Evolutionary conservation across 2,329 filamentous ascomycete species (phyloP).

Genomic region (Fusarium bulbicola): DNA sequence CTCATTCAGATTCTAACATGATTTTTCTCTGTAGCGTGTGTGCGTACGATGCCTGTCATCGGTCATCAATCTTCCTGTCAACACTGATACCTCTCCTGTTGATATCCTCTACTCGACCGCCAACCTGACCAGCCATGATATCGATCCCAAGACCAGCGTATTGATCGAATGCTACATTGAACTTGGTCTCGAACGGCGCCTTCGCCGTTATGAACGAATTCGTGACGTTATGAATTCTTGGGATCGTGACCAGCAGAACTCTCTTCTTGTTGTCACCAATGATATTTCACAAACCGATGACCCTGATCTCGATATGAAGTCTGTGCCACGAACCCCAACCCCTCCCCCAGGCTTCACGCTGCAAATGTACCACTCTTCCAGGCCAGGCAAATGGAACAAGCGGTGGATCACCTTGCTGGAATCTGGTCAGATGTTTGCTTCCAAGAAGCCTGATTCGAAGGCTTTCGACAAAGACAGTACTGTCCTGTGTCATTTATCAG

Average conservation of each 20-base stretch:
- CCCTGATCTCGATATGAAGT: slow-evolving; percentile 70
- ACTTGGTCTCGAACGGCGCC: slow-evolving; percentile 80
- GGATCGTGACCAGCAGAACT: slow-evolving; percentile 83
- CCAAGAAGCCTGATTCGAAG: slow-evolving; percentile 74
- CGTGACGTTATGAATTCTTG: slow-evolving; percentile 92
- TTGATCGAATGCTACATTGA: slow-evolving; percentile 79
- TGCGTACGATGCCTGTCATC: slow-evolving; percentile 76
- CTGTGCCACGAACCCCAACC: slow-evolving; percentile 66
- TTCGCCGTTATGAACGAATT: slow-evolving; percentile 87
- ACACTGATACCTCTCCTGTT: slow-evolving; percentile 74
- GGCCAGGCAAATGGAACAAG: slow-evolving; percentile 88
- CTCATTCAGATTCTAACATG: slow-evolving; percentile 7
- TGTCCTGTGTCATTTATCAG: slow-evolving; percentile 84
- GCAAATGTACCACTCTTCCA: slow-evolving; percentile 82
- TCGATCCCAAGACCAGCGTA: slow-evolving; percentile 73
- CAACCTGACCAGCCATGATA: slow-evolving; percentile 67
- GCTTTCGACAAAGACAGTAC: slow-evolving; percentile 70
- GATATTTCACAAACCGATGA: slow-evolving; percentile 64
- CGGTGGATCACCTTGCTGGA: slow-evolving; percentile 77
- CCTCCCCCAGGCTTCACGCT: slow-evolving; percentile 74
- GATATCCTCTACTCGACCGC: slow-evolving; percentile 78
- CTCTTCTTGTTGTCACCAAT: slow-evolving; percentile 72
- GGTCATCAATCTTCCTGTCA: slow-evolving; percentile 76
- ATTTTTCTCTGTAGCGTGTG: slow-evolving; percentile 63
- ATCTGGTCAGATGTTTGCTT: slow-evolving; percentile 76